Base-by-base conservation (phyloP, 495 filamentous ascomycete genomes). In the Penicillium tannophilum region DNA sequence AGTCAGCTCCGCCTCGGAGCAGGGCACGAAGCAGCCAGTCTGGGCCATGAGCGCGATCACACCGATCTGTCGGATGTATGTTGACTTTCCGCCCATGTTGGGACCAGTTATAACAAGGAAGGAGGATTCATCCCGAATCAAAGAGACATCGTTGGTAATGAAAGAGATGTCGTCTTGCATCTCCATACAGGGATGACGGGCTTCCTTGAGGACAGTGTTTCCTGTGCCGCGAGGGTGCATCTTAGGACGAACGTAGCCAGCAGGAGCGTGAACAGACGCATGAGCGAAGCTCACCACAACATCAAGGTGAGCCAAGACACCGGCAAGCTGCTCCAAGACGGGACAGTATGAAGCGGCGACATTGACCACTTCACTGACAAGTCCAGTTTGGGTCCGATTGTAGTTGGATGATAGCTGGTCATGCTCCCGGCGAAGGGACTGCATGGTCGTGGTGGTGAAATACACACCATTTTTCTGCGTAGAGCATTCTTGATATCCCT, bases 381-480 rank as follows among this genome's bases (percentile, higher is more conserved):
- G 77, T 36, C 92, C 91, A 52, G 84, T 88, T 75, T 99, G 95
- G 1, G 93, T 99, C 43, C 91, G 86, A 72, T 97, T 95, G 79
- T 99, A 99, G 70, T 90, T 96, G 60, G 92, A 89, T 6, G 92
- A 95, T 0, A 97, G 81, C 74, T 98, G 92, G 67, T 98, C 94
- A 65, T 93, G 91, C 65, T 97, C 93, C 43, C 94, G 86, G 44
- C 94, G 89, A 55, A 94, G 77, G 31, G 84, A 78, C 65, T 93
- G 90, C 65, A 99, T 83, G n/a, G 75, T 82, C 49, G 84, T 86
- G 6, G 93, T 99, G 4, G 94, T 97, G 78, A 99, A 99, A 76
- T 93, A 98, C 49, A 98, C 95, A 36, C 94, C 94, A 72, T 96
- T 98, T 80, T 98, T 99, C 79, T 98, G 95, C 7, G 94, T 99